These are phyloP conservation scores for Withania somnifera DNA, from an alignment of 305 asterid species.

Conservation along the genomic window DNA sequence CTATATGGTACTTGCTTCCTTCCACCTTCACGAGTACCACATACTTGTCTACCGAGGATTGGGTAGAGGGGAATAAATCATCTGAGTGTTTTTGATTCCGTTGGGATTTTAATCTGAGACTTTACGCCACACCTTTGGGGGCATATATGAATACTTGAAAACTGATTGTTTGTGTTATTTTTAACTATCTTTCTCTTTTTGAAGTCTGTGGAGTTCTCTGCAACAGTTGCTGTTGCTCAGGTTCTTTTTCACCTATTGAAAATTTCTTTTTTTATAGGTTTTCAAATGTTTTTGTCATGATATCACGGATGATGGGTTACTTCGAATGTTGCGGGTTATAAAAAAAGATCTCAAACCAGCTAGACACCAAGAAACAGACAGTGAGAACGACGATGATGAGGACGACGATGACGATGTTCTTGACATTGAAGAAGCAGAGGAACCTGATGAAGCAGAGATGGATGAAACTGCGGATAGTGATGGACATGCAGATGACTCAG, in stretches of 20 bases:
- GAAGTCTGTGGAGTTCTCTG: background rate
- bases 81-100: background rate
- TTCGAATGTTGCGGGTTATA: slow-evolving; percentile 76
- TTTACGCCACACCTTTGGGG: background rate
- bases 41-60: background rate
- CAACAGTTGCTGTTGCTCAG: background rate
- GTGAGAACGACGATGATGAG: slow-evolving; percentile 45
- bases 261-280: slow-evolving; percentile 36
- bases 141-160: background rate
- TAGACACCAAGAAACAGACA: slow-evolving; percentile 54
- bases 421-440: slow-evolving; percentile 78
- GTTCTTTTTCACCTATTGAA: background rate
- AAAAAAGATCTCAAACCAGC: slow-evolving; percentile 89
- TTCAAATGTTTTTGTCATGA: slow-evolving; percentile 65
- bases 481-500: slow-evolving; percentile 76
- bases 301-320: slow-evolving; percentile 72
- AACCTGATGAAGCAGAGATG: slow-evolving; percentile 77
- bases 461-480: slow-evolving; percentile 73
- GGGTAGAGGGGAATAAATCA: no score
- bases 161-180: background rate
- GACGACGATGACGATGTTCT: slow-evolving; percentile 61
- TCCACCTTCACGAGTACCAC: background rate
- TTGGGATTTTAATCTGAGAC: background rate
- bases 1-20: background rate
- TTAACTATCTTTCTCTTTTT: background rate